Conservation (phyloP, 305 asterid species). For the Nicotiana rustica region DNA sequence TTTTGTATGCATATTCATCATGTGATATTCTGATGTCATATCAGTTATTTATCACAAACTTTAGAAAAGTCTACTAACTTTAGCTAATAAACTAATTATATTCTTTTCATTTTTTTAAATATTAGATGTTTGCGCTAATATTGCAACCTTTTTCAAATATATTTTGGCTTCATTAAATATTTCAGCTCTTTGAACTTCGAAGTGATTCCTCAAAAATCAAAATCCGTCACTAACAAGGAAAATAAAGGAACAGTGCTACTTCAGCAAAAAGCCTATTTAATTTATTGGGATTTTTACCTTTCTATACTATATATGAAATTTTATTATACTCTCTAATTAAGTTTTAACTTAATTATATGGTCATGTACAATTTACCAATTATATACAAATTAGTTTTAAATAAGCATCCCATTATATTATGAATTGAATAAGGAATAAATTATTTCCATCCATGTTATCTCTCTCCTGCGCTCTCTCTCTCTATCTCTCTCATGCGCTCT, state of each 20-base stretch:
- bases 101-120: not conserved
- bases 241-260: not conserved
- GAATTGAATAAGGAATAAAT: too few species aligned
- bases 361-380: too few species aligned
- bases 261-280: not conserved
- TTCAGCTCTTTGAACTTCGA: not conserved
- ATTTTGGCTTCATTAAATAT: not conserved
- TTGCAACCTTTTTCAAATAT: not conserved
- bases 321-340: too few species aligned
- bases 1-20: constrained; percentile 10
- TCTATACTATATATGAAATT: too few species aligned
- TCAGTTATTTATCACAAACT: not conserved
- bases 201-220: not conserved
- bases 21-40: constrained; percentile 31
- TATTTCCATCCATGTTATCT: too few species aligned
- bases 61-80: not conserved
- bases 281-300: not conserved
- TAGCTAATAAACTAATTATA: not conserved
- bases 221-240: not conserved
- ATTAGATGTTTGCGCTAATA: not conserved
- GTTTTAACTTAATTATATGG: too few species aligned
- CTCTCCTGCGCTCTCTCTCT: too few species aligned
- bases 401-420: too few species aligned
- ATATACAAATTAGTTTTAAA: too few species aligned
- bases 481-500: too few species aligned